Conservation (phyloP, 352 stramenopile species). For the Globisporangium rhizosaccharum region DNA sequence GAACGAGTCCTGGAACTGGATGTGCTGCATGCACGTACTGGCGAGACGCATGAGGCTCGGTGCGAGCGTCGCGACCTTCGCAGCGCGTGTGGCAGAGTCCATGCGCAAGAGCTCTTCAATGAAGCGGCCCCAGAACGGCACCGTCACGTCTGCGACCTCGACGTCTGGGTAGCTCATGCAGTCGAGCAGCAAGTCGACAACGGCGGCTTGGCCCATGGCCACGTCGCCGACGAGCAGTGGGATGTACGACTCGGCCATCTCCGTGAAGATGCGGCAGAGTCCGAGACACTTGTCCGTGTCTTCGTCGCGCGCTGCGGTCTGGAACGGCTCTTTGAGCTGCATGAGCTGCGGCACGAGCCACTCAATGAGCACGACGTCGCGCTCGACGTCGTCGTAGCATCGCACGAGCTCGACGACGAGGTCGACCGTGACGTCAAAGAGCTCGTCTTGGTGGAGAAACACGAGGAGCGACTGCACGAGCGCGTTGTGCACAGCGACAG, state of each 20-base stretch:
- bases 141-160: constrained; percentile 81
- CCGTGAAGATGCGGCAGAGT: constrained; percentile 87
- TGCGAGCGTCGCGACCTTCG: constrained; percentile 36
- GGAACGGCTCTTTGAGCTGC: constrained; percentile 52
- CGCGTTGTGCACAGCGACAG: constrained; percentile 51
- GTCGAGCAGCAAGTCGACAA: constrained; percentile 85
- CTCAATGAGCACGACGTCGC: constrained; percentile 51
- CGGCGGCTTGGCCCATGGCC: constrained; percentile 44
- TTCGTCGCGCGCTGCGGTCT: constrained; percentile 39
- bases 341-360: constrained; percentile 79
- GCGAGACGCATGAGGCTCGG: constrained; percentile 52
- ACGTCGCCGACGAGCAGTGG: constrained; percentile 62
- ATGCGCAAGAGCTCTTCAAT: constrained; percentile 36
- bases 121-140: constrained; percentile 79
- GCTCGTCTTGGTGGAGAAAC: constrained; percentile 63
- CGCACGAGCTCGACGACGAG: constrained; percentile 75
- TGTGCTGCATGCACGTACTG: constrained; percentile 73
- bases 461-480: constrained; percentile 59
- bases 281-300: constrained; percentile 72
- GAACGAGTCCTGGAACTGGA: constrained; percentile 76
- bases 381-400: constrained; percentile 43
- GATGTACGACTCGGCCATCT: constrained; percentile 87
- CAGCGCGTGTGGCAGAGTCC: constrained; percentile 7
- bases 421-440: constrained; percentile 84
- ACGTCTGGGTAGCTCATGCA: constrained; percentile 79